A percentile compares a stretch with the other conserved stretches of the same genome.
Evolutionary conservation across 352 stramenopile species (phyloP).

Genomic region (Phytophthora rubi): DNA sequence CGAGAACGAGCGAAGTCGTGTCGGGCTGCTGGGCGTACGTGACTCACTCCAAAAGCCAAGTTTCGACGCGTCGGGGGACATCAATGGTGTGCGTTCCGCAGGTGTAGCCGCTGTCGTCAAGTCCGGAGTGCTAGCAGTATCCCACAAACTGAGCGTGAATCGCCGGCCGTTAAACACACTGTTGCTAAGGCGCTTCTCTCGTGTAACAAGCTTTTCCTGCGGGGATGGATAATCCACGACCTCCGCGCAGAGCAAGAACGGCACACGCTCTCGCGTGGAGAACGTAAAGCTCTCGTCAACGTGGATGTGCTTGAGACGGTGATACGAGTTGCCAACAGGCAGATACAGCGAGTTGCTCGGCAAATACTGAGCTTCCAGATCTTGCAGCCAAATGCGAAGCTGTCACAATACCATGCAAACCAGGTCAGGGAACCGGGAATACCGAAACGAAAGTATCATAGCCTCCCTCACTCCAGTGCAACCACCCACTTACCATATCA

Average conservation of each 20-base stretch:
- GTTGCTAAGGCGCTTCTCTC: slow-evolving; percentile 46
- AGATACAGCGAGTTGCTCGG: slow-evolving; percentile 84
- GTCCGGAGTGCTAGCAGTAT: slow-evolving; percentile 53
- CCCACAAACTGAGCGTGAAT: slow-evolving; percentile 75
- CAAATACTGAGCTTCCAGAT: slow-evolving; percentile 72
- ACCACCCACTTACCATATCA: slow-evolving; percentile 56
- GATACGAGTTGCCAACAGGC: slow-evolving; percentile 76
- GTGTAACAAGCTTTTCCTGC: slow-evolving; percentile 28
- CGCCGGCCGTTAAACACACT: slow-evolving; percentile 61
- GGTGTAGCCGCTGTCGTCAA: slow-evolving; percentile 29
- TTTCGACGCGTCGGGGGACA: slow-evolving; percentile 65
- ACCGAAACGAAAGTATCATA: neutral
- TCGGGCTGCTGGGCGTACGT: slow-evolving; percentile 60
- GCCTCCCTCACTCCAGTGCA: too few species aligned
- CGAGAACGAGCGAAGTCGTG: slow-evolving; percentile 70
- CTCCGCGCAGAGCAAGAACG: slow-evolving; percentile 78
- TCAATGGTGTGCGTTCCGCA: slow-evolving; percentile 47
- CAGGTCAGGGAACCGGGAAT: neutral
- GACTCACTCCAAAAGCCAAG: slow-evolving; percentile 87
- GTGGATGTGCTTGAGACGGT: slow-evolving; percentile 81
- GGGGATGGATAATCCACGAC: slow-evolving; percentile 73
- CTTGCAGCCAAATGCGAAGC: slow-evolving; percentile 71
- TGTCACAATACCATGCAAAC: slow-evolving; percentile 20
- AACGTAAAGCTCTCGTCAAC: slow-evolving; percentile 86
- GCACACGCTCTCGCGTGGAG: slow-evolving; percentile 81